Percentiles rank a stretch among this genome's conserved stretches.
Evolutionary conservation across 331 rosid genomes (phyloP).

Genomic region (Saraca asoca): DNA sequence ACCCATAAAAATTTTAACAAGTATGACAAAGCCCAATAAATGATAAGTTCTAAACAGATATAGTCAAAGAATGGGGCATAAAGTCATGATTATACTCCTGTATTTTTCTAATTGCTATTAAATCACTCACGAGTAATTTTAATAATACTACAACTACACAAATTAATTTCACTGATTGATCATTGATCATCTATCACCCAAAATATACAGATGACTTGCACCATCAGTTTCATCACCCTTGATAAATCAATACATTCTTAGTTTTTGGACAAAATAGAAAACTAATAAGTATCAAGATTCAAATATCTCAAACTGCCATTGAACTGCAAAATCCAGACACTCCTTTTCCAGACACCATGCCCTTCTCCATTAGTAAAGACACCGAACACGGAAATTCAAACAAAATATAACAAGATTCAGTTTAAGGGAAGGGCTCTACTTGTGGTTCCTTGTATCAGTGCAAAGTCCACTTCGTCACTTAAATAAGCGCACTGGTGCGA

Average conservation of each 20-base stretch:
- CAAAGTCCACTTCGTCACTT: neutral
- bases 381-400: constrained; percentile 17
- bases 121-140: neutral
- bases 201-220: neutral
- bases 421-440: neutral
- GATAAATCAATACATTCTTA: neutral
- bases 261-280: too few relatives aligned
- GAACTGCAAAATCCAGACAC: too few relatives aligned
- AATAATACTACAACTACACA: neutral
- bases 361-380: neutral
- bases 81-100: too few relatives aligned
- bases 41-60: too few relatives aligned
- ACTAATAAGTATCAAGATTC: neutral
- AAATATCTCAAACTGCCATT: neutral
- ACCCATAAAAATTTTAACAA: too few relatives aligned
- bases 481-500: neutral
- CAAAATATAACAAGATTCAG: neutral
- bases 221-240: neutral
- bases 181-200: constrained; percentile 12
- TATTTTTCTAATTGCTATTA: too few relatives aligned
- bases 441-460: too few relatives aligned
- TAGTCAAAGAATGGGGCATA: too few relatives aligned
- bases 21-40: too few relatives aligned
- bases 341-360: too few relatives aligned
- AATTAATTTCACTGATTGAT: neutral